Conservation (phyloP, 768 basidiomycete species). For the Sistotremastrum suecicum region DNA sequence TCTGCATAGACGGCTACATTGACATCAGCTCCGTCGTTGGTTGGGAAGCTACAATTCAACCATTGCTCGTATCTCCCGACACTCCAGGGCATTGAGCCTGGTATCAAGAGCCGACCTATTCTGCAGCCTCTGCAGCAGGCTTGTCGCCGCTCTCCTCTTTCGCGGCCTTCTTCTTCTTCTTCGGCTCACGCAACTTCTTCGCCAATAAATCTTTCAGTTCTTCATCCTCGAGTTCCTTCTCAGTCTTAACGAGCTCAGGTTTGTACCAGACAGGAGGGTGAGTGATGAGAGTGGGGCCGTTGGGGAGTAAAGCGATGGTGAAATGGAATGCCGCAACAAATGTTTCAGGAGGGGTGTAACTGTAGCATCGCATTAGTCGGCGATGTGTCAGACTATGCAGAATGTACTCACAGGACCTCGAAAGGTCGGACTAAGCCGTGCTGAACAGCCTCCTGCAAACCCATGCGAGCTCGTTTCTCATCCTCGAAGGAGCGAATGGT, state of each 20-base stretch:
- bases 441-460: slow-evolving; percentile 89
- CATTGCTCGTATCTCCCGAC: too few relatives aligned
- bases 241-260: slow-evolving; percentile 77
- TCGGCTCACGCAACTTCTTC: slow-evolving; percentile 72
- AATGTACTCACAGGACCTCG: slow-evolving; percentile 67
- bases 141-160: slow-evolving; percentile 40
- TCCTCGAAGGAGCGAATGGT: slow-evolving; percentile 89
- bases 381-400: neutral
- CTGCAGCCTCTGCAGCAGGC: slow-evolving; percentile 16
- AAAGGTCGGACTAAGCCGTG: slow-evolving; percentile 90
- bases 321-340: slow-evolving; percentile 95
- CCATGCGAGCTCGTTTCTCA: slow-evolving; percentile 91
- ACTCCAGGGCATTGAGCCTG: too few relatives aligned
- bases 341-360: slow-evolving; percentile 70
- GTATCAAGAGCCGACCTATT: too few relatives aligned
- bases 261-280: slow-evolving; percentile 90
- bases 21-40: too few relatives aligned
- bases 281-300: slow-evolving; percentile 77
- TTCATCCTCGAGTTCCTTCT: slow-evolving; percentile 80
- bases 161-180: slow-evolving; percentile 87
- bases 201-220: slow-evolving; percentile 69
- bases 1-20: neutral
- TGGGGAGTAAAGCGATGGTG: slow-evolving; percentile 85
- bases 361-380: slow-evolving; percentile 13
- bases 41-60: too few relatives aligned